These are phyloP conservation scores for Aspergillus funiculosus DNA, from an alignment of 495 filamentous ascomycete genomes.

Conservation along the genomic window DNA sequence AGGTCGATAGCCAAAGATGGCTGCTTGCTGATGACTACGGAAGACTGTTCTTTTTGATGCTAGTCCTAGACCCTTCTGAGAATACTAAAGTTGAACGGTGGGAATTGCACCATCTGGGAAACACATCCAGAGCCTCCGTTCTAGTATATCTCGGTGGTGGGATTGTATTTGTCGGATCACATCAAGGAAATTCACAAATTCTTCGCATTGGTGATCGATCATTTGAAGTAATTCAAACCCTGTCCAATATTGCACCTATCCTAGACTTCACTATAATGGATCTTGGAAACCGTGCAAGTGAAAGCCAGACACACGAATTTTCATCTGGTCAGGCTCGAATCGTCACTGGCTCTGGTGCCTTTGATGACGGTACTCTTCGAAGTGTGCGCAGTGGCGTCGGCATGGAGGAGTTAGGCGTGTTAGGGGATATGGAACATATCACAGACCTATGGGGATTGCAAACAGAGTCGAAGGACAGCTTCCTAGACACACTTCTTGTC, in stretches of 20 bases:
- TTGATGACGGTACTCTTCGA: conserved; percentile 75
- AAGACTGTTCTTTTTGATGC: conserved; percentile 68
- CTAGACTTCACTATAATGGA: conserved; percentile 94
- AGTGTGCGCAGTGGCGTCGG: conserved; percentile 92
- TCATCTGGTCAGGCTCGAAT: conserved; percentile 93
- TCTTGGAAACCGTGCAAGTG: conserved; percentile 74
- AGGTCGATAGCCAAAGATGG: conserved; percentile 72
- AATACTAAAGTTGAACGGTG: conserved; percentile 59
- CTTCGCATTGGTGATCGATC: conserved; percentile 53
- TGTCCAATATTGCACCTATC: conserved; percentile 84
- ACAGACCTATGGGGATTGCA: conserved; percentile 62
- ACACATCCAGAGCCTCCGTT: conserved; percentile 64
- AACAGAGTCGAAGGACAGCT: conserved; percentile 40
- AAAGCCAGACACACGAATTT: conserved; percentile 76
- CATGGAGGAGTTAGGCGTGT: conserved; percentile 76
- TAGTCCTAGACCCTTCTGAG: conserved; percentile 52
- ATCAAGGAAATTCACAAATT: conserved; percentile 87
- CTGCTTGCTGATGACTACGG: conserved; percentile 89
- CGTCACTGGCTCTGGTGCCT: conserved; percentile 85
- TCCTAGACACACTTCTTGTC: conserved; percentile 65
- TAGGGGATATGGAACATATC: conserved; percentile 74
- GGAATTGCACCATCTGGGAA: conserved; percentile 60
- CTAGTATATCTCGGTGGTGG: conserved; percentile 75
- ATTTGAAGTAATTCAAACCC: conserved; percentile 65
- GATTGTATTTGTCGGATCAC: conserved; percentile 79